Conservation (phyloP, 805 yeast species). For the Starmerella bombi region DNA sequence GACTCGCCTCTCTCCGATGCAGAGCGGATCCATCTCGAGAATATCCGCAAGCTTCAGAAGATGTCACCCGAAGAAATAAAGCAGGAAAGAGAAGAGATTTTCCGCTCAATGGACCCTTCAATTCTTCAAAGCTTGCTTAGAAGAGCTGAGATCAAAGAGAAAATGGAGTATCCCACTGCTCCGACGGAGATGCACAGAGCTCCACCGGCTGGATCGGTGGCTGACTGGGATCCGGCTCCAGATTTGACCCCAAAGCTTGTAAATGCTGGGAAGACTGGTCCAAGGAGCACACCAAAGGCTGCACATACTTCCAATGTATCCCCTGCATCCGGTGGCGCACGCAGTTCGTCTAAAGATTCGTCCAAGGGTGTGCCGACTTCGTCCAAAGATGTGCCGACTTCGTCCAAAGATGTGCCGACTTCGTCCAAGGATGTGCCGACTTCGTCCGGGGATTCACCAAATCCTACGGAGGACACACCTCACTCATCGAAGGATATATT, state of each 20-base stretch:
- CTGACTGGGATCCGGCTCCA: neutral
- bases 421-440: neutral
- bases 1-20: slow-evolving; percentile 36
- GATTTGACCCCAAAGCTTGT: neutral
- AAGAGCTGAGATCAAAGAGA: slow-evolving; percentile 37
- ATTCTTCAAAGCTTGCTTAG: slow-evolving; percentile 35
- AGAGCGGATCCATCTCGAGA: slow-evolving; percentile 66
- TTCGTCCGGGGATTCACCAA: neutral
- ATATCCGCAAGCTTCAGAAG: slow-evolving; percentile 42
- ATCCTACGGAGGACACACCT: neutral
- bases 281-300: neutral
- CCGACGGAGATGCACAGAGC: neutral
- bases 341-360: neutral
- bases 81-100: slow-evolving; percentile 50
- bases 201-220: neutral
- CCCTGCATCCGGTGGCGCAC: slow-evolving; percentile 3
- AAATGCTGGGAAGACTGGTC: neutral
- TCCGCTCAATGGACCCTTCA: slow-evolving; percentile 55
- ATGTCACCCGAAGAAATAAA: slow-evolving; percentile 58
- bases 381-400: neutral
- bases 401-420: neutral
- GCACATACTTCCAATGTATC: neutral
- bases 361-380: neutral
- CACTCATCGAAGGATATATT: neutral
- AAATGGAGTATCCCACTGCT: too few species aligned